phyloP scores from a whole-genome alignment of 306 rosid species.

The Fagus sylvatica region DNA sequence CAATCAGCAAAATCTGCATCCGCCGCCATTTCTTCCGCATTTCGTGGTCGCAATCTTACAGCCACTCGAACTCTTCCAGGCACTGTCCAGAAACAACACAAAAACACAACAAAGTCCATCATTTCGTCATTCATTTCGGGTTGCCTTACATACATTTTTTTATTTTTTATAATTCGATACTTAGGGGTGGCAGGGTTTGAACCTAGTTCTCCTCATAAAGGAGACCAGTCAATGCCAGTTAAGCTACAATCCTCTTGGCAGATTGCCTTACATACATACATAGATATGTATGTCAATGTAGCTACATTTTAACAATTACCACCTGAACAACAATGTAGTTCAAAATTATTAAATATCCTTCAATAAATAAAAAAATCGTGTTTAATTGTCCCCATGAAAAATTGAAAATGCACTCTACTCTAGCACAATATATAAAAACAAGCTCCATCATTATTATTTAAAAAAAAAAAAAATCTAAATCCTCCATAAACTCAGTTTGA shows the following conservation, averaged over 20 bases:
- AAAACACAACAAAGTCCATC: background rate
- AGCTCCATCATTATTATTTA: too few relatives aligned
- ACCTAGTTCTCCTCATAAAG: too few relatives aligned
- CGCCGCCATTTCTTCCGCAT: slow-evolving; percentile 72
- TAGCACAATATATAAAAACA: too few relatives aligned
- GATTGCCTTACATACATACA: background rate
- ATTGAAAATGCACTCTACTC: too few relatives aligned
- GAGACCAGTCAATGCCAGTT: too few relatives aligned
- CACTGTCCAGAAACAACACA: slow-evolving; percentile 42
- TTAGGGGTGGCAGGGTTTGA: too few relatives aligned
- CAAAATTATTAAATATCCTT: background rate
- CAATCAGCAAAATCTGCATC: slow-evolving; percentile 97
- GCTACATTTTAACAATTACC: background rate
- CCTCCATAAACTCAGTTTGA: background rate
- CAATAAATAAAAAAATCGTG: background rate
- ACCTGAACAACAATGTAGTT: background rate
- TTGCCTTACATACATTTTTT: too few relatives aligned
- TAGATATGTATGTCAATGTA: background rate
- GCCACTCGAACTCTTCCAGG: slow-evolving; percentile 97
- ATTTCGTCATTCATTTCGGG: background rate
- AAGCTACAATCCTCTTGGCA: background rate
- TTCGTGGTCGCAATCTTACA: slow-evolving; percentile 84
- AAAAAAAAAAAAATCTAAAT: too few relatives aligned
- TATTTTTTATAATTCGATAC: too few relatives aligned
- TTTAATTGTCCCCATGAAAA: background rate